Evolutionary conservation across 73 alveolate genomes (phyloP).

Genomic region (Paramecium caudatum): DNA sequence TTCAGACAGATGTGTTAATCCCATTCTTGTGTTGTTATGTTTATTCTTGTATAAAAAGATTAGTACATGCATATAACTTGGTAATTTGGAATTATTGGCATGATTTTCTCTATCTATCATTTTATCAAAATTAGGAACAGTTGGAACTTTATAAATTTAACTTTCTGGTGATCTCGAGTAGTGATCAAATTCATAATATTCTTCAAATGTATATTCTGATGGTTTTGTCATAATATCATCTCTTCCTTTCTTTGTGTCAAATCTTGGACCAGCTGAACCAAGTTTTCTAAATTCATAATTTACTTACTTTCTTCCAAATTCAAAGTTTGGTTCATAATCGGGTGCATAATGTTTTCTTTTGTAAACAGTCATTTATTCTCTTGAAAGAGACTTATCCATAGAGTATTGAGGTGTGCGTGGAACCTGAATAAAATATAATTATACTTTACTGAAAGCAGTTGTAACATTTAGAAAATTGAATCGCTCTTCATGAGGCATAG

Average conservation of each 20-base stretch:
- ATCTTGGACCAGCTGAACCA: conserved; percentile 66
- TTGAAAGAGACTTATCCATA: conserved; percentile 52
- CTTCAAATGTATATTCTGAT: conserved; percentile 52
- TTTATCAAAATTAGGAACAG: conserved; percentile 69
- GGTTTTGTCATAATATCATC: conserved; percentile 26
- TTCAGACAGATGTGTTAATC: conserved; percentile 42
- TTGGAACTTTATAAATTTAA: conserved; percentile 28
- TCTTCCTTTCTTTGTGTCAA: conserved; percentile 50
- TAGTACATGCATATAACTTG: conserved; percentile 71
- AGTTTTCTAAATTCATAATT: background rate
- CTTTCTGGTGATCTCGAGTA: conserved; percentile 39
- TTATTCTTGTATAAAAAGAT: conserved; percentile 12
- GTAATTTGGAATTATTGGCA: conserved; percentile 37
- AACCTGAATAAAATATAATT: no score
- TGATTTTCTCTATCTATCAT: conserved; percentile 64
- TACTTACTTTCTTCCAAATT: conserved; percentile 61
- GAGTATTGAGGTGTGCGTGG: conserved; percentile 63
- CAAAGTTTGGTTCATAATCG: conserved; percentile 75
- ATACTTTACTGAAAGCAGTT: conserved; percentile 42
- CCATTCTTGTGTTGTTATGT: conserved; percentile 57
- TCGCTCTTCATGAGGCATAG: conserved; percentile 74
- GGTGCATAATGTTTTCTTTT: conserved; percentile 74
- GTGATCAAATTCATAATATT: conserved; percentile 54
- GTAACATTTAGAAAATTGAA: conserved; percentile 67
- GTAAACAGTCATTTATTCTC: conserved; percentile 72